These are phyloP conservation scores for Isatis tinctoria DNA, from an alignment of 345 rosid species.

Conservation along the genomic window DNA sequence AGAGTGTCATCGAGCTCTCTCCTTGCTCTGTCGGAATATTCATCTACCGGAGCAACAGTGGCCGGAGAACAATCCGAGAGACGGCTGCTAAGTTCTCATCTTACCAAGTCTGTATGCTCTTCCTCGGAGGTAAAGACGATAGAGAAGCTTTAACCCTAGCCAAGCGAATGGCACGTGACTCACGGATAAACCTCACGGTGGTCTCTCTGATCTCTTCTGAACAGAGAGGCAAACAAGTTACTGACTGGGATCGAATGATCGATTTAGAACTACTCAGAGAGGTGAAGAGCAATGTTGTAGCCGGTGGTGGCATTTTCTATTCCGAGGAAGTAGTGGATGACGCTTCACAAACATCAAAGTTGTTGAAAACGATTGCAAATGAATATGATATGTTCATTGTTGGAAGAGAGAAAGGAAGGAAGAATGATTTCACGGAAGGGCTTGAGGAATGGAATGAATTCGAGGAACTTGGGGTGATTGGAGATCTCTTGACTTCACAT, in stretches of 20 bases:
- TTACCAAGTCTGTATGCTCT: slow-evolving; percentile 32
- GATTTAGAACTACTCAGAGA: slow-evolving; percentile 27
- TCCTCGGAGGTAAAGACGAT: slow-evolving; percentile 43
- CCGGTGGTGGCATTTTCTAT: background rate
- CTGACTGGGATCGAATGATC: slow-evolving; percentile 26
- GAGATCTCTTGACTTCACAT: slow-evolving; percentile 30
- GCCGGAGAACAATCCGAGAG: slow-evolving; percentile 23
- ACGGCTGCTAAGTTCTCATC: slow-evolving; percentile 2
- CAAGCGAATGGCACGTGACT: slow-evolving; percentile 28
- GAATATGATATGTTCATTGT: slow-evolving; percentile 35
- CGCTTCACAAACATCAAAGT: slow-evolving; percentile 21
- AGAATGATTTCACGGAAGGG: slow-evolving; percentile 25
- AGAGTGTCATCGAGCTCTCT: slow-evolving; percentile 33
- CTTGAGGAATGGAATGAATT: slow-evolving; percentile 35
- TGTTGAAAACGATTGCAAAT: slow-evolving; percentile 25
- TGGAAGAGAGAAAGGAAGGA: slow-evolving; percentile 28
- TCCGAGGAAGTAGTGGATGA: slow-evolving; percentile 30
- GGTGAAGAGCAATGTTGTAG: slow-evolving; percentile 8
- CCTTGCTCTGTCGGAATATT: slow-evolving; percentile 46
- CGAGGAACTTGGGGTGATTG: slow-evolving; percentile 29
- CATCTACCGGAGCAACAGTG: slow-evolving; percentile 18
- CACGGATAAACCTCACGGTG: slow-evolving; percentile 15
- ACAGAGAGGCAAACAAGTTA: background rate
- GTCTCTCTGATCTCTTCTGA: slow-evolving; percentile 13
- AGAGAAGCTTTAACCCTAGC: slow-evolving; percentile 38